Evolutionary conservation across 106 monocot genomes (phyloP), one percentile per base, ranked within the genome.

Genomic region (Acanthochlamys bracteata): DNA sequence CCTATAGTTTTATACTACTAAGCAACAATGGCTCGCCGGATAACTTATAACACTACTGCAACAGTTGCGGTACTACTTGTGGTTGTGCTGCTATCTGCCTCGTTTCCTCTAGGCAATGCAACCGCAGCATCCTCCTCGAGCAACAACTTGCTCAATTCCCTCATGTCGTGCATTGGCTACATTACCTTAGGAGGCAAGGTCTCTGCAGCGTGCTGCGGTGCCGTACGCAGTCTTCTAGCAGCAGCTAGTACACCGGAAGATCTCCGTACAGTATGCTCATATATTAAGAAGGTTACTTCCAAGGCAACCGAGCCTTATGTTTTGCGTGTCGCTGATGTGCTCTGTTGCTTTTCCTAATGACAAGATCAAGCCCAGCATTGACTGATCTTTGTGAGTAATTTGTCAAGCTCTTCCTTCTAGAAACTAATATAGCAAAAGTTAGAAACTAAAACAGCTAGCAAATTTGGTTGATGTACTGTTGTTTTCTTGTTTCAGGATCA

Each of bases 141-240:
- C 55, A 19, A 19, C n/a, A 4, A 55, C 10, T 15, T 21, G 55
- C 20, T 20, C 55, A 22, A 22, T 21, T 0, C 7, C 20, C 22
- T 55, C 20, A 15, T 4, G 20, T 20, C 22, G 55, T 55, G 55
- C 55, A 2, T 55, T 20, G 15, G 0, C 20, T 55, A 55, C 55
- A 19, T 55, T 20, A 19, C 3, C 55, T 10, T 10, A 2, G 55
- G 55, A 17, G 55, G 55, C 1, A 21, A 19, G 20, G 19, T 20
- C 16, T 10, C 20, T 22, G 19, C 55, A 20, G 7, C 61, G 61
- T 61, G 61, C 61, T 61, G 61, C 61, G 16, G n/a, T 15, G 61
- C 14, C 1, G 17, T 40, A 1, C 10, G 15, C 1, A 41, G 39
- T 0, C 39, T 61, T 0, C 39, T 61, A 8, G 17, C 14, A 15